Base-by-base conservation (phyloP, 345 rosid species). In the Moricandia moricandioides region DNA sequence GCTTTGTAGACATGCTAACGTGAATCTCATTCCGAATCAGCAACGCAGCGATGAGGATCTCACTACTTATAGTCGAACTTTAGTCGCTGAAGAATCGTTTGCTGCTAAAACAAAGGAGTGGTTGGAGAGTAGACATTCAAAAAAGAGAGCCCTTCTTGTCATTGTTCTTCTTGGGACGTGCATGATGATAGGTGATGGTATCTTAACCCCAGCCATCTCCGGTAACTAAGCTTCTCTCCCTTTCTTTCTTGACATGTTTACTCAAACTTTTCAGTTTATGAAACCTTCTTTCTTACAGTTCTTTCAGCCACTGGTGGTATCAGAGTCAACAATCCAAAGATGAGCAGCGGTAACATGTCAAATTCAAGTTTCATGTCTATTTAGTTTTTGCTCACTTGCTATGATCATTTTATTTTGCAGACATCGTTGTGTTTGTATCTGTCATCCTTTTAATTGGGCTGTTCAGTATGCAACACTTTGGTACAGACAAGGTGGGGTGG, bases 291-390 rank as follows among this genome's bases (percentile, higher is more conserved):
- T 59, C 5, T 54, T 80, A 34, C 89, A 95, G 98, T 95, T 83
- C 98, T 92, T 82, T 95, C 99, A 14, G 99, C 99, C 1, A 83
- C 94, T 70, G 97, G 98, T 14, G 99, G 98, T 65, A 89, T 95
- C 83, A 90, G 82, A 82, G 84, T 92, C 18, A 84, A 69, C 72
- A 85, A 64, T 34, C 99, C 97, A 0, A 1, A 69, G 0, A 65
- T 90, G 78, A 91, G 88, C 69, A 79, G 69, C 57, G 89, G 99
- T 93, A 87, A 72, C 24, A 56, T 45, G 17, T 43, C 17, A 24
- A 1, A 6, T 49, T 63, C 47, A 69, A 6, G 2, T 1, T 45
- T 72, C 5, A 35, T 0, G 5, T 6, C 61, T 0, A 10, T 45
- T 62, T 17, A 3, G 21, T 12, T 54, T 21, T 4, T 71, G 17